Base-by-base conservation (phyloP, 148 eudicot genomes). In the Salicornia ramosissima region DNA sequence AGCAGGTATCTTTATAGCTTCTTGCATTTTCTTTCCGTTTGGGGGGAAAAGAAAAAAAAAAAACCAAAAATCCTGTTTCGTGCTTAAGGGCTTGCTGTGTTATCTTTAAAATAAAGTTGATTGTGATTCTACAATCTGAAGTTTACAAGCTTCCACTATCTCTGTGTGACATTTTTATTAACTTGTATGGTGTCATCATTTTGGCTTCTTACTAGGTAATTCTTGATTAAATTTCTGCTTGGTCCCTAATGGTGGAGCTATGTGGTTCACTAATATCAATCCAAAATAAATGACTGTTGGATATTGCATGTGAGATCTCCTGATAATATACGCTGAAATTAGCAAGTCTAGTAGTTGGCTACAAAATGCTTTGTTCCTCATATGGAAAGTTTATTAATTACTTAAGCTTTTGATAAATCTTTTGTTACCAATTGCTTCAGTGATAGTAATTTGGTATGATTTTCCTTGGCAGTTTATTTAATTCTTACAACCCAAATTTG, bases 401-500 rank as follows among this genome's bases (percentile, higher is more conserved):
- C 21, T 16, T 39, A 10, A 36, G 22, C 18, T 60, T 1, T 39
- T 40, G 21, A 26, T 5, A 39, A 11, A 5, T 53, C 18, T 29
- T 40, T 52, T 18, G 1, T 33, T 49, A 28, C 49, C 65, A 49
- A 2, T 4, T 21, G 22, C 5, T 49, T 47, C 19, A 11, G 47
- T 58, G 21, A 36, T 71, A 24, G 56, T 57, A 14, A 26, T 22
- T 21, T 30, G 54, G 4, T 14, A 56, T 50, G 46, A 14, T 56
- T 57, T 76, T 53, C 40, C 56, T 75, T 75, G 75, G 74, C 91
- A 94, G 98, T 77, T 89, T 94, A 59, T 94, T 94, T 68, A 80
- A 68, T 47, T 94, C 97, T 64, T 94, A 85, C 81, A 88, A 94
- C 71, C 97, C 92, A 67, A 86, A 69, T 69, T 36, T 58, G 77